These are phyloP conservation scores for Eremothecium coryli DNA, from an alignment of 1,139 yeast species.

Conservation along the genomic window DNA sequence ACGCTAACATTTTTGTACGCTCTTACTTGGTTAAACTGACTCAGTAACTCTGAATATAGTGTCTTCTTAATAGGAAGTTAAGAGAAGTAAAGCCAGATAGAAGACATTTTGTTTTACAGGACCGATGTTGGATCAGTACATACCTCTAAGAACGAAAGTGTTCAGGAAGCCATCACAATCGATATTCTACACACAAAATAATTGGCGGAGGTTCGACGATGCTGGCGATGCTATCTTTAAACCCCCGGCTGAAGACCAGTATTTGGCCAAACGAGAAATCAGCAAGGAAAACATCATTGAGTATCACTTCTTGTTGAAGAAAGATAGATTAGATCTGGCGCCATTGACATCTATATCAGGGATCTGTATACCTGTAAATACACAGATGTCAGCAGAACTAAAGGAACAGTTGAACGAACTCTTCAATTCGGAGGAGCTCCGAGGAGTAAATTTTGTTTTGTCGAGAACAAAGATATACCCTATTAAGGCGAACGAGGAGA, in stretches of 20 bases:
- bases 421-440: constrained; percentile 2
- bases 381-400: not conserved
- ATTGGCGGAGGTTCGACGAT: constrained; percentile 3
- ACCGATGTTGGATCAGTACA: constrained; percentile 4
- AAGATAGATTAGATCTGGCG: not conserved
- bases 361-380: constrained; percentile 4
- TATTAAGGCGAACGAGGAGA: constrained; percentile 2
- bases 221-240: constrained; percentile 4
- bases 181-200: constrained; percentile 4
- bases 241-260: constrained; percentile 1
- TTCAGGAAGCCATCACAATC: constrained; percentile 3
- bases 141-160: constrained; percentile 4
- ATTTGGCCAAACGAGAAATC: constrained; percentile 3
- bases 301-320: constrained; percentile 4
- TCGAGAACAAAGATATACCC: constrained; percentile 5
- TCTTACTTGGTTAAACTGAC: too few relatives aligned
- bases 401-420: not conserved
- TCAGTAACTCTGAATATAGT: too few relatives aligned
- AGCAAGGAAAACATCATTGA: constrained; percentile 4
- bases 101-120: too few relatives aligned
- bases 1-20: too few relatives aligned
- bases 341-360: constrained; percentile 1
- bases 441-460: constrained; percentile 4
- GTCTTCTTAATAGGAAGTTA: too few relatives aligned
- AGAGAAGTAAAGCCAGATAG: too few relatives aligned